Evolutionary conservation across 2,329 filamentous ascomycete species (phyloP).

Genomic region (Ambrosiella cleistominuta): DNA sequence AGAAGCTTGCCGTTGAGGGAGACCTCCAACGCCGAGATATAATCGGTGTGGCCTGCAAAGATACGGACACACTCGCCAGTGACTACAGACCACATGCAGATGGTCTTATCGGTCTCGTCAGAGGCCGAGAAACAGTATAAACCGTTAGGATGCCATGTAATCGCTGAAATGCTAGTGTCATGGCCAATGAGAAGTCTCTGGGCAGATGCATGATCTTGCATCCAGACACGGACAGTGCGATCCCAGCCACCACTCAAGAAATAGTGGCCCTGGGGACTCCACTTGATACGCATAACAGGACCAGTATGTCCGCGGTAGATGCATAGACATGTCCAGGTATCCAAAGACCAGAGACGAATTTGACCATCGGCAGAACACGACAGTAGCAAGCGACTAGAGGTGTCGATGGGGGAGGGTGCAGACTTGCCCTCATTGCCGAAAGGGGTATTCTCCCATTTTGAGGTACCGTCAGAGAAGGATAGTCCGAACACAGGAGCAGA

Average conservation of each 20-base stretch:
- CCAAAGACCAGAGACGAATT: conserved; percentile 80
- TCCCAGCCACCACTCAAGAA: conserved; percentile 80
- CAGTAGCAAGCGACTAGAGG: conserved; percentile 56
- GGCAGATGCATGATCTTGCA: conserved; percentile 79
- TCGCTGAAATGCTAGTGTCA: conserved; percentile 75
- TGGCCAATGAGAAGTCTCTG: conserved; percentile 81
- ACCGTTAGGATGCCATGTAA: conserved; percentile 91
- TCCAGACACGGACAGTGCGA: conserved; percentile 79
- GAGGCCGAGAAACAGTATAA: conserved; percentile 87
- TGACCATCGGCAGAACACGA: conserved; percentile 79
- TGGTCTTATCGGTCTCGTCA: conserved; percentile 67
- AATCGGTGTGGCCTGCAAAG: conserved; percentile 80
- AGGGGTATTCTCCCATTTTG: conserved; percentile 29
- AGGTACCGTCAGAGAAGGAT: conserved; percentile 62
- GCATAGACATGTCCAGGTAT: conserved; percentile 81
- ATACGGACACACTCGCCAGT: conserved; percentile 77
- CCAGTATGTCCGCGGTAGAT: conserved; percentile 87
- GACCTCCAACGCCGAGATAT: conserved; percentile 70
- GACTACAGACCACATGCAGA: conserved; percentile 92
- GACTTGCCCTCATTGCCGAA: conserved; percentile 32
- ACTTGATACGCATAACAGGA: conserved; percentile 73
- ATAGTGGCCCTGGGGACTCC: conserved; percentile 90
- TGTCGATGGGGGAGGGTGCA: conserved; percentile 28
- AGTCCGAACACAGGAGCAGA: conserved; percentile 78
- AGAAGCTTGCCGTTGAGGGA: conserved; percentile 76